Conservation (phyloP, 2,329 filamentous ascomycete species). For the Trichoderma brevicompactum region DNA sequence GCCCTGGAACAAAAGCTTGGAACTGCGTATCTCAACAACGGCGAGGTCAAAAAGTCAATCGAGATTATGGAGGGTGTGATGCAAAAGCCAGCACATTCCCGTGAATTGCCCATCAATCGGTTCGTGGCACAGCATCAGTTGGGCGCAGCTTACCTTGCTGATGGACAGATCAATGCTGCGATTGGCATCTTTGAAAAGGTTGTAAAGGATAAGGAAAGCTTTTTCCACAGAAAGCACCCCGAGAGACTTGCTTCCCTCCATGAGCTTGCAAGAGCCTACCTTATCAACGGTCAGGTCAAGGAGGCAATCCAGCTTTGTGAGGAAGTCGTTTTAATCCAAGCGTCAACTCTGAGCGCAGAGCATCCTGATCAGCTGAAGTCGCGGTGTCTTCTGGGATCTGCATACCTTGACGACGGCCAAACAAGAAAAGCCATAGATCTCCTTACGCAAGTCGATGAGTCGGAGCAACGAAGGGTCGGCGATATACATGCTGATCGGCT, state of each 20-base stretch:
- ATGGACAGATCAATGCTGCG: slow-evolving; percentile 26
- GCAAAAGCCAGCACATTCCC: not conserved
- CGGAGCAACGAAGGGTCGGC: slow-evolving; percentile 1
- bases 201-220: slow-evolving; percentile 18
- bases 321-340: slow-evolving; percentile 17
- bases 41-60: slow-evolving; percentile 16
- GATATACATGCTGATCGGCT: slow-evolving; percentile 16
- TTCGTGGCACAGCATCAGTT: slow-evolving; percentile 20
- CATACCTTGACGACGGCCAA: slow-evolving; percentile 13
- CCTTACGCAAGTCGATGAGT: not conserved
- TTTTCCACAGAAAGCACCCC: slow-evolving; percentile 15
- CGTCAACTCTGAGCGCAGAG: not conserved
- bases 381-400: slow-evolving; percentile 9
- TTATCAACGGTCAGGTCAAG: slow-evolving; percentile 19
- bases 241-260: slow-evolving; percentile 22
- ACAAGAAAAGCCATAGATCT: slow-evolving; percentile 4
- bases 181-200: slow-evolving; percentile 2
- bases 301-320: slow-evolving; percentile 11
- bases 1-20: slow-evolving; percentile 24
- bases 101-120: not conserved
- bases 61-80: slow-evolving; percentile 9
- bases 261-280: slow-evolving; percentile 23
- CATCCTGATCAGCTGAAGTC: slow-evolving; percentile 24
- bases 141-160: slow-evolving; percentile 16
- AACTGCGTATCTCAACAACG: slow-evolving; percentile 16